Evolutionary conservation across 208 protist species (phyloP).

Genomic region (Wallacemonas collosoma): DNA sequence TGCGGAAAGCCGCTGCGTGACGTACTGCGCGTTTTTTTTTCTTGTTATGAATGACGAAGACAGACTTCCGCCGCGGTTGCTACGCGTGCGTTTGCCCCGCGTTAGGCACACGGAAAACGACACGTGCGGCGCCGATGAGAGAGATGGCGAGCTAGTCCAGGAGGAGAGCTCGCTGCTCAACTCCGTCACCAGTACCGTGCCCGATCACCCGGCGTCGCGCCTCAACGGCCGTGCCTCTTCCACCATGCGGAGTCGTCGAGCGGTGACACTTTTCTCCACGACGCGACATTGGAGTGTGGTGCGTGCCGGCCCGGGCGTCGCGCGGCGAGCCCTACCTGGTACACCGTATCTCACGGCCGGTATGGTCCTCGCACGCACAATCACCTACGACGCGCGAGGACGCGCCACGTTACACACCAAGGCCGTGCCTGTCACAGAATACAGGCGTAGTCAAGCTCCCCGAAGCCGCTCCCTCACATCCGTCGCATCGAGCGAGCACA

Average conservation of each 20-base stretch:
- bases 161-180: background rate
- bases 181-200: background rate
- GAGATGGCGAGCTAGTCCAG: background rate
- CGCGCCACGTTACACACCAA: slow-evolving; percentile 17
- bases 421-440: background rate
- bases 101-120: background rate
- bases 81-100: background rate
- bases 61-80: background rate
- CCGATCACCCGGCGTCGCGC: background rate
- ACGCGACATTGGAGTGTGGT: slow-evolving; percentile 25
- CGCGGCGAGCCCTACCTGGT: slow-evolving; percentile 41
- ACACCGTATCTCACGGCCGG: slow-evolving; percentile 53
- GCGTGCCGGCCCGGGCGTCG: slow-evolving; percentile 46
- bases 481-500: no score
- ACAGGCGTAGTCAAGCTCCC: background rate
- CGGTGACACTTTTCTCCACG: background rate
- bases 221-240: background rate
- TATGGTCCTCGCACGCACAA: slow-evolving; percentile 29
- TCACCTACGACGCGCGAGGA: slow-evolving; percentile 31
- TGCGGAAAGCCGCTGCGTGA: no score
- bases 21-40: no score
- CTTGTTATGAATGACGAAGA: background rate
- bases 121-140: background rate
- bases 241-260: no score
- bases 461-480: no score